A percentile compares a stretch with the other conserved stretches of the same genome.
phyloP scores from a whole-genome alignment of 179 eudicot genomes.

The Carnegiea gigantea region DNA sequence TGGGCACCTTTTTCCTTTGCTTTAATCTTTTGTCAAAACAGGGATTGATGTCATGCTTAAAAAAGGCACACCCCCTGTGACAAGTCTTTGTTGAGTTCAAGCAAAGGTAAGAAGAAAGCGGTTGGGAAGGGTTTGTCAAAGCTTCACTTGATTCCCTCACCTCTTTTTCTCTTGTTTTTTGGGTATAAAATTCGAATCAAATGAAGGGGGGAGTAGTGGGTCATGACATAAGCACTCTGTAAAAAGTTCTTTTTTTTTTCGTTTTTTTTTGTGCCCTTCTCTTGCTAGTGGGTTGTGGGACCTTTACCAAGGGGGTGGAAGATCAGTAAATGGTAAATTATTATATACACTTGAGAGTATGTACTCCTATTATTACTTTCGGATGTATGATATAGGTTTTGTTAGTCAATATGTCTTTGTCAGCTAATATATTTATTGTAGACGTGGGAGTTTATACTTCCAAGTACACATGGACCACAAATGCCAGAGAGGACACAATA shows the following conservation, averaged over 20 bases:
- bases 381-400: no score
- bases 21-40: constrained; percentile 37
- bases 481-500: no score
- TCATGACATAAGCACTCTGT: constrained; percentile 58
- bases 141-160: constrained; percentile 33
- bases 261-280: background rate
- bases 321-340: constrained; percentile 29
- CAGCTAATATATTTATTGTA: no score
- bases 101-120: constrained; percentile 31
- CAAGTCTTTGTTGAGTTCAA: constrained; percentile 49
- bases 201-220: constrained; percentile 46
- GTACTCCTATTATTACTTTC: no score
- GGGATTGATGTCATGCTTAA: constrained; percentile 36
- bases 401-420: no score
- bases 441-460: no score
- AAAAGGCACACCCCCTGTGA: constrained; percentile 27
- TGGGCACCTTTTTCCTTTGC: constrained; percentile 29
- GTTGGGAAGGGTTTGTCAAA: constrained; percentile 44
- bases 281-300: constrained; percentile 56
- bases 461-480: no score
- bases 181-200: constrained; percentile 30
- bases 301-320: constrained; percentile 30
- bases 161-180: background rate
- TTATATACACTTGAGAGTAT: no score
- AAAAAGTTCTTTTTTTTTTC: constrained; percentile 24